Base-by-base conservation (phyloP, 768 basidiomycete genomes). In the Podaxis mareebaensis region DNA sequence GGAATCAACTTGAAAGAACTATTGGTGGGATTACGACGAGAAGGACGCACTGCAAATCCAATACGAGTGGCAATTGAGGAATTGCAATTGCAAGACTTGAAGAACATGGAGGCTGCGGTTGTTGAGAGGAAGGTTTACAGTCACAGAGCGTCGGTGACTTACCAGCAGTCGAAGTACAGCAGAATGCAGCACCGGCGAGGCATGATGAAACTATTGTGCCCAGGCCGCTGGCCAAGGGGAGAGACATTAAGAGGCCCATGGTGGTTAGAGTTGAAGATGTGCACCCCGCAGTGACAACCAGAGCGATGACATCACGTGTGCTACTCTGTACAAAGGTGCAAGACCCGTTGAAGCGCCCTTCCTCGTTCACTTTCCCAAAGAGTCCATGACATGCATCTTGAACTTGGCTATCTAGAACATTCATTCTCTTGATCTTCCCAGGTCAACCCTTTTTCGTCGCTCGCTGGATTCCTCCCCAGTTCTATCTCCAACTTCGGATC, bases 31-130 rank as follows among this genome's bases (percentile, higher is more conserved):
- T 11, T 39, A 10, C 57, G 46, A 15, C 33, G 39, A 22, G 40
- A 17, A 17, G 44, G 40, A 26, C 20, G 2, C 36, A 20, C 24
- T 10, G 36, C 54, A 58, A 56, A 74, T 38, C 96, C 96, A 62
- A 98, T 90, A 71, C 96, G 90, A 49, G 96, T 98, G 0, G 97
- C 97, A 68, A 99, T 98, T 0, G 95, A 96, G 8, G 95, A 96
- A 73, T 99, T 98, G 79, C 97, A 99, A 73, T 99, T 99, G 77
- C 96, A 99, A 36, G 92, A 95, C 81, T 97, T 98, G 84, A 89
- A 95, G 79, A 97, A 93, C 86, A 96, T 95, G 39, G 93, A 95
- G 3, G 96, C 95, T 88, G 76, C 69, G 67, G 28, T 17, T 6
- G 33, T n/a, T 53, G 51, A 38, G 67, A 58, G 46, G 38, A 49